Evolutionary conservation across 345 rosid genomes (phyloP).

Genomic region (Microcos paniculata): DNA sequence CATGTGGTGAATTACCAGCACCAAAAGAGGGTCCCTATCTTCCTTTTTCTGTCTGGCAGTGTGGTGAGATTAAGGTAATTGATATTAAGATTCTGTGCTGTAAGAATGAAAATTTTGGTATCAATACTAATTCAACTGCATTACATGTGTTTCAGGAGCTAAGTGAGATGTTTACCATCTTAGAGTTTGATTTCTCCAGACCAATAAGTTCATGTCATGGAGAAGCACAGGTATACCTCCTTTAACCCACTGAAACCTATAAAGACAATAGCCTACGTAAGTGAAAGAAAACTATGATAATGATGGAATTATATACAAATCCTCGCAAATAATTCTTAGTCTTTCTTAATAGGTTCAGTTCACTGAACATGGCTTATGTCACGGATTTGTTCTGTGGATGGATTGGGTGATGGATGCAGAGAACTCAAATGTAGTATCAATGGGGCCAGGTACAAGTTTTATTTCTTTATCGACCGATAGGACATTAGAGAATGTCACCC

Average conservation of each 20-base stretch:
- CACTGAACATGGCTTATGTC: constrained; percentile 61
- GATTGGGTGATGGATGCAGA: constrained; percentile 87
- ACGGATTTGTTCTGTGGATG: constrained; percentile 85
- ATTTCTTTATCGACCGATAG: neutral
- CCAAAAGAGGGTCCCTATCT: constrained; percentile 67
- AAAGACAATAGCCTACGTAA: neutral
- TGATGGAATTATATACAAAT: neutral
- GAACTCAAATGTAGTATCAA: constrained; percentile 48
- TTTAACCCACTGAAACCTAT: neutral
- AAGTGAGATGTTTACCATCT: constrained; percentile 53
- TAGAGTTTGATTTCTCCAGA: constrained; percentile 78
- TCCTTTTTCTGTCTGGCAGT: constrained; percentile 80
- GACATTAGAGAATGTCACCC: neutral
- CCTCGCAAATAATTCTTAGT: neutral
- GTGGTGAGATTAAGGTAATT: constrained; percentile 77
- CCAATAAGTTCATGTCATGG: constrained; percentile 62
- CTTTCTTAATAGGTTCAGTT: constrained; percentile 60
- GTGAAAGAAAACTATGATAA: neutral
- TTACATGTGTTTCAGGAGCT: constrained; percentile 54
- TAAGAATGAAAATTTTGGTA: neutral
- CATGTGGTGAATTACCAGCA: constrained; percentile 67
- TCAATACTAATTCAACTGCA: neutral
- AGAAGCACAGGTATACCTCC: constrained; percentile 52
- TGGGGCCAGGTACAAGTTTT: constrained; percentile 66
- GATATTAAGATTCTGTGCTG: neutral